Conservation (phyloP, 1,284 basidiomycete genomes). For the Naganishia sp. region DNA sequence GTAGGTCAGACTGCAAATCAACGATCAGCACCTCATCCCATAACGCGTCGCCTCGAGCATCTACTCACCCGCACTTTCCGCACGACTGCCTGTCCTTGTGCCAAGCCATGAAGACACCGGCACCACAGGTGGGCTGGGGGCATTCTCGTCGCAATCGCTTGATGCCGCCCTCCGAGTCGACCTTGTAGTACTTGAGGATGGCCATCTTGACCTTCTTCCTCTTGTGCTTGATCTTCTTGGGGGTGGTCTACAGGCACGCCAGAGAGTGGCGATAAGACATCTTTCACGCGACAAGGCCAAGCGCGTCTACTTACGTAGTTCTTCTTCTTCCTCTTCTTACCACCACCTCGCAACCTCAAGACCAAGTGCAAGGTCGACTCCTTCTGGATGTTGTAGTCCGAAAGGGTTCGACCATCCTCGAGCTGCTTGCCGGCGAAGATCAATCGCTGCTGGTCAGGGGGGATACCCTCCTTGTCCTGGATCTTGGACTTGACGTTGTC, state of each 20-base stretch:
- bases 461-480: slow-evolving; percentile 90
- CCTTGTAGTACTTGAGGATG: slow-evolving; percentile 98
- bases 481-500: slow-evolving; percentile 98
- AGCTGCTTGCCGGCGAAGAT: slow-evolving; percentile 99
- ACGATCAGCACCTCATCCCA: slow-evolving; percentile 14
- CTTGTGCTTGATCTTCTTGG: slow-evolving; percentile 99
- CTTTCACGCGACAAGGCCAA: too few species aligned
- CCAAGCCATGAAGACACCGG: slow-evolving; percentile 96
- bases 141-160: slow-evolving; percentile 98
- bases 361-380: slow-evolving; percentile 95
- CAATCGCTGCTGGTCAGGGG: slow-evolving; percentile 85
- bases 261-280: too few species aligned
- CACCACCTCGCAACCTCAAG: slow-evolving; percentile 79
- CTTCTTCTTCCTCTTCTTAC: slow-evolving; percentile 99
- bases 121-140: slow-evolving; percentile 76
- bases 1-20: slow-evolving; percentile 66
- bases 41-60: background rate
- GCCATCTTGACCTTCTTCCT: slow-evolving; percentile 99
- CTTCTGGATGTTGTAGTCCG: slow-evolving; percentile 95
- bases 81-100: slow-evolving; percentile 94
- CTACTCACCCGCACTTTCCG: slow-evolving; percentile 74
- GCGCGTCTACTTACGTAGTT: slow-evolving; percentile 67
- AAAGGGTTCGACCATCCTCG: slow-evolving; percentile 86
- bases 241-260: slow-evolving; percentile 75
- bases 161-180: slow-evolving; percentile 98